Evolutionary conservation across 805 yeast genomes (phyloP).

Genomic region (Kregervanrija delftensis): DNA sequence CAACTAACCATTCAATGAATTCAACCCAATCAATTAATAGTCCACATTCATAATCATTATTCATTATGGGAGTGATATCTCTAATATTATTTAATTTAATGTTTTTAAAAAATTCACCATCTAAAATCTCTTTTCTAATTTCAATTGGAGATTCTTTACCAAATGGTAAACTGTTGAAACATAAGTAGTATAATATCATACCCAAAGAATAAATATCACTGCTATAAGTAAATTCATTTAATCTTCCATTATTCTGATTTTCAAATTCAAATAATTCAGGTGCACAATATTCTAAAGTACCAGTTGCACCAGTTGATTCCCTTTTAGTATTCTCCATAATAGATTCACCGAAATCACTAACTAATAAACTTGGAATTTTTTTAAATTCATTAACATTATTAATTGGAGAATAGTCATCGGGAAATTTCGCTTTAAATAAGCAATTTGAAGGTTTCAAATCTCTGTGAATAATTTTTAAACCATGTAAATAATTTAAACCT

Average conservation of each 20-base stretch:
- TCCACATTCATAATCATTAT: slow-evolving; percentile 8
- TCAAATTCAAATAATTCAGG: slow-evolving; percentile 58
- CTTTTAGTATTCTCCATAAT: slow-evolving; percentile 61
- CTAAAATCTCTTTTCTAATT: slow-evolving; percentile 21
- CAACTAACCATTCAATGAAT: slow-evolving; percentile 15
- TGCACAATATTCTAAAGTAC: slow-evolving; percentile 82
- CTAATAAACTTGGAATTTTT: slow-evolving; percentile 59
- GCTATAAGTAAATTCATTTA: slow-evolving; percentile 56
- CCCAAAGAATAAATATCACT: slow-evolving; percentile 84
- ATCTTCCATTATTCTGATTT: slow-evolving; percentile 19
- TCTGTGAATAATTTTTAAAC: slow-evolving; percentile 72
- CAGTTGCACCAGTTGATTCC: slow-evolving; percentile 75
- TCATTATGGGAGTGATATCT: neutral
- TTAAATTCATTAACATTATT: slow-evolving; percentile 17
- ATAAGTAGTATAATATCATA: slow-evolving; percentile 67
- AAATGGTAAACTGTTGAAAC: slow-evolving; percentile 69
- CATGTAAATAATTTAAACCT: slow-evolving; percentile 70
- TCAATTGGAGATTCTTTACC: slow-evolving; percentile 17
- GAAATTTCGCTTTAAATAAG: slow-evolving; percentile 40
- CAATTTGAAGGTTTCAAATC: slow-evolving; percentile 90
- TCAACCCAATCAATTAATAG: slow-evolving; percentile 34
- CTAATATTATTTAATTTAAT: neutral
- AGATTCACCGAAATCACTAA: slow-evolving; percentile 89
- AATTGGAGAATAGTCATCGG: slow-evolving; percentile 18
- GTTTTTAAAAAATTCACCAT: slow-evolving; percentile 17